Conservation (phyloP, 768 basidiomycete genomes). For the Termitomyces heimii region DNA sequence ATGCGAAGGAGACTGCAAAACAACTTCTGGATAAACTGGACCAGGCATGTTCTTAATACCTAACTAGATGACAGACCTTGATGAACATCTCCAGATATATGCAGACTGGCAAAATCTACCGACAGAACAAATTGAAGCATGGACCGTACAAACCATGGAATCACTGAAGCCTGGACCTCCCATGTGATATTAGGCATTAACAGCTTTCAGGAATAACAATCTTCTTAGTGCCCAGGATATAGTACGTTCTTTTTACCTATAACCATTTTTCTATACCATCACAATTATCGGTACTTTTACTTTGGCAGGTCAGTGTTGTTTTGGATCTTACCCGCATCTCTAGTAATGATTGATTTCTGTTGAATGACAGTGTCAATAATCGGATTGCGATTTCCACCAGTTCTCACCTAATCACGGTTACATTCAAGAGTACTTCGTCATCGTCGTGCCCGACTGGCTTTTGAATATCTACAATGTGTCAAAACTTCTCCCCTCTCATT, state of each 20-base stretch:
- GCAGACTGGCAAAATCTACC: constrained; percentile 51
- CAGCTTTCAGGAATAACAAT: neutral
- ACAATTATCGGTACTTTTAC: neutral
- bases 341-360: no score
- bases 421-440: no score
- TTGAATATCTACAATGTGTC: no score
- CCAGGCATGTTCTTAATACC: constrained; percentile 29
- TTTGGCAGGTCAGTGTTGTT: neutral
- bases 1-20: constrained; percentile 38
- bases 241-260: neutral
- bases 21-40: constrained; percentile 50
- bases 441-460: no score
- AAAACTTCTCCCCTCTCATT: no score
- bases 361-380: neutral
- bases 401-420: neutral
- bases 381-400: neutral
- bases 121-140: constrained; percentile 54
- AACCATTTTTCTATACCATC: neutral
- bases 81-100: constrained; percentile 30
- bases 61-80: neutral
- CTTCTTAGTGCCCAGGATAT: neutral
- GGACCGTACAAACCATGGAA: constrained; percentile 46
- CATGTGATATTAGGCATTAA: constrained; percentile 11
- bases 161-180: constrained; percentile 27
- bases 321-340: no score